Conservation (phyloP, 2,329 filamentous ascomycete genomes). For the Diaporthe velutina region DNA sequence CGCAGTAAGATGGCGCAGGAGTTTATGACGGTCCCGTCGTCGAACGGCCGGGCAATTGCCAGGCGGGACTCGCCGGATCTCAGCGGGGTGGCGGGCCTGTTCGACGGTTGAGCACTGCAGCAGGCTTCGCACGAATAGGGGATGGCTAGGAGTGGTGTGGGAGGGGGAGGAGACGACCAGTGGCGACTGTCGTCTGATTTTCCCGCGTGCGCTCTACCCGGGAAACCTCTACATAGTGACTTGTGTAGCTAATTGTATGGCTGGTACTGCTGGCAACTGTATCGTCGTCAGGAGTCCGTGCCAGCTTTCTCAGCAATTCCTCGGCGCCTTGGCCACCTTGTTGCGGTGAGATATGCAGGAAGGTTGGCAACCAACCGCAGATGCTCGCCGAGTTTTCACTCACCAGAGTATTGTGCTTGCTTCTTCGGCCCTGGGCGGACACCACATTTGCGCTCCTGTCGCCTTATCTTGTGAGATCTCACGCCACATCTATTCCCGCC, state of each 20-base stretch:
- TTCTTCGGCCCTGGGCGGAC: slow-evolving; percentile 2
- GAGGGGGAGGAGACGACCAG: not conserved
- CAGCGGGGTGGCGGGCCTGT: slow-evolving; percentile 68
- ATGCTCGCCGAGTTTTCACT: not conserved
- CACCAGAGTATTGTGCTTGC: not conserved
- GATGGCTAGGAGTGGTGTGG: not conserved
- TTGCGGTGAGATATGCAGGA: not conserved
- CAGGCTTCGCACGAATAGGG: not conserved
- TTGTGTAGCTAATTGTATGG: slow-evolving; percentile 28
- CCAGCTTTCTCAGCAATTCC: slow-evolving; percentile 1
- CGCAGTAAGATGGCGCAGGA: slow-evolving; percentile 74
- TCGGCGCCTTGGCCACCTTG: not conserved
- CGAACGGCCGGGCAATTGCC: slow-evolving; percentile 44
- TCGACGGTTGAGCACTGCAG: slow-evolving; percentile 43
- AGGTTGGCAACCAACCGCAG: not conserved
- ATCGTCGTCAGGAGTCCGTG: not conserved
- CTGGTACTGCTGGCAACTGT: slow-evolving; percentile 11
- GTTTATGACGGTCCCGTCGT: slow-evolving; percentile 70
- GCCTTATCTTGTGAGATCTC: not conserved
- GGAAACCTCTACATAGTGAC: slow-evolving; percentile 11
- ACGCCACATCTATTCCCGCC: not conserved
- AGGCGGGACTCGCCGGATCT: slow-evolving; percentile 60
- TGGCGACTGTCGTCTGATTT: slow-evolving; percentile 19
- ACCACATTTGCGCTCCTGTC: not conserved
- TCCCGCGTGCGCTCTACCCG: slow-evolving; percentile 10